Evolutionary conservation across 2,329 filamentous ascomycete species (phyloP).

Genomic region (Coccinonectria pachysandricola): DNA sequence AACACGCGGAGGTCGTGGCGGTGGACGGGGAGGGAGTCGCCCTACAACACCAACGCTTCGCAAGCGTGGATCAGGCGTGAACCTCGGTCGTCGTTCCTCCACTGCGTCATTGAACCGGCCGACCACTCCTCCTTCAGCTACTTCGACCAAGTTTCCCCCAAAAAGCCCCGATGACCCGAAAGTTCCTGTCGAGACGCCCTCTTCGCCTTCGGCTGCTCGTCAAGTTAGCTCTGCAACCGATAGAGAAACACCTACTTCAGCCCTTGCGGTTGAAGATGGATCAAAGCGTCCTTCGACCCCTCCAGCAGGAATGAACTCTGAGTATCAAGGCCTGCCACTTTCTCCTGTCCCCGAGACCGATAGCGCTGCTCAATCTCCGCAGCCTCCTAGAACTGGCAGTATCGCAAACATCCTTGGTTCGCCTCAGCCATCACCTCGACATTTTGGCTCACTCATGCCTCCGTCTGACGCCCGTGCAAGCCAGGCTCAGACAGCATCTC

Average conservation of each 20-base stretch:
- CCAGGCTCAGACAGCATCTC: too few relatives aligned
- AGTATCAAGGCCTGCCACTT: neutral
- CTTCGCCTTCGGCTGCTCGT: neutral
- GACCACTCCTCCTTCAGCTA: constrained; percentile 6
- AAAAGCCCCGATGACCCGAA: neutral
- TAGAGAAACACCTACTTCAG: too few relatives aligned
- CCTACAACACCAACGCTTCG: neutral
- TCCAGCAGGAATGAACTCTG: neutral
- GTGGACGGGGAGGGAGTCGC: too few relatives aligned
- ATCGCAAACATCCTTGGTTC: neutral
- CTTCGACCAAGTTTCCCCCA: constrained; percentile 1
- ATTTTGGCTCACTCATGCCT: too few relatives aligned
- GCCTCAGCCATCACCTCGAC: too few relatives aligned
- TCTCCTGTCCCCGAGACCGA: neutral
- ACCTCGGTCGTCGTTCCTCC: constrained; percentile 6
- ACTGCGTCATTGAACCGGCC: constrained; percentile 9
- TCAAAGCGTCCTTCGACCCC: neutral
- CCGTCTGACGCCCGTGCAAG: too few relatives aligned
- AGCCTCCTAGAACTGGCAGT: neutral
- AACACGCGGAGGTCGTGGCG: constrained; percentile 6
- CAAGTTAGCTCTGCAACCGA: too few relatives aligned
- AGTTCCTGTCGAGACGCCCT: neutral
- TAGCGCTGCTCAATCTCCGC: neutral
- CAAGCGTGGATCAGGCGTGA: constrained; percentile 10
- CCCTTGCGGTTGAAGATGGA: neutral